Evolutionary conservation across 345 rosid genomes (phyloP).

Genomic region (Luvunga scandens): DNA sequence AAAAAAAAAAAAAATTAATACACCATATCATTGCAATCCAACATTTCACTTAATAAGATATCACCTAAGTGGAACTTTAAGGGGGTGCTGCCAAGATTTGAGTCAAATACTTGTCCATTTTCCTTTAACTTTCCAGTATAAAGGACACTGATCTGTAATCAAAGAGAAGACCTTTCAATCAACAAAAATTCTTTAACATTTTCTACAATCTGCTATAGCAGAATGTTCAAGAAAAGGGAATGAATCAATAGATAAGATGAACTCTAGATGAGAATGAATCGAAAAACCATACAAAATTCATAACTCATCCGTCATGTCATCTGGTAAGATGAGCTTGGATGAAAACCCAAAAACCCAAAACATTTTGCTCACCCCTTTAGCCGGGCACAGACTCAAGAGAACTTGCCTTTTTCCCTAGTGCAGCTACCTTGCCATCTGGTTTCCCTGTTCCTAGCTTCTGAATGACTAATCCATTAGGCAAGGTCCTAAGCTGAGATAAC

Average conservation of each 20-base stretch:
- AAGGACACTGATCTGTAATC: conserved; percentile 43
- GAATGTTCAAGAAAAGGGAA: background rate
- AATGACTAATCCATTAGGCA: conserved; percentile 38
- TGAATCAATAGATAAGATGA: background rate
- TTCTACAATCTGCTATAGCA: background rate
- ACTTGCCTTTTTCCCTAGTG: conserved; percentile 49
- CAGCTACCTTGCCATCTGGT: conserved; percentile 43
- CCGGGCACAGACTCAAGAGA: background rate
- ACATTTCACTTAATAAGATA: background rate
- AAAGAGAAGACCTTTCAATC: background rate
- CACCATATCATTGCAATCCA: background rate
- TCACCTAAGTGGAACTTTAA: conserved; percentile 54
- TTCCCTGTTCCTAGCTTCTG: conserved; percentile 45
- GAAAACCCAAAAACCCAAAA: too few species aligned
- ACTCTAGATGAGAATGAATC: background rate
- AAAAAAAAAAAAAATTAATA: background rate
- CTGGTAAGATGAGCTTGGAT: too few species aligned
- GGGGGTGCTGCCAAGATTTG: conserved; percentile 38
- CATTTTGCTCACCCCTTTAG: background rate
- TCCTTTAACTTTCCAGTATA: conserved; percentile 50
- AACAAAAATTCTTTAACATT: background rate
- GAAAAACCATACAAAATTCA: background rate
- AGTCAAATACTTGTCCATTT: conserved; percentile 44
- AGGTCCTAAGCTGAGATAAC: conserved; percentile 17
- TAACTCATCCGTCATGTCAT: background rate